Conservation (phyloP, 148 eudicot genomes). For the Fagopyrum homotropicum region DNA sequence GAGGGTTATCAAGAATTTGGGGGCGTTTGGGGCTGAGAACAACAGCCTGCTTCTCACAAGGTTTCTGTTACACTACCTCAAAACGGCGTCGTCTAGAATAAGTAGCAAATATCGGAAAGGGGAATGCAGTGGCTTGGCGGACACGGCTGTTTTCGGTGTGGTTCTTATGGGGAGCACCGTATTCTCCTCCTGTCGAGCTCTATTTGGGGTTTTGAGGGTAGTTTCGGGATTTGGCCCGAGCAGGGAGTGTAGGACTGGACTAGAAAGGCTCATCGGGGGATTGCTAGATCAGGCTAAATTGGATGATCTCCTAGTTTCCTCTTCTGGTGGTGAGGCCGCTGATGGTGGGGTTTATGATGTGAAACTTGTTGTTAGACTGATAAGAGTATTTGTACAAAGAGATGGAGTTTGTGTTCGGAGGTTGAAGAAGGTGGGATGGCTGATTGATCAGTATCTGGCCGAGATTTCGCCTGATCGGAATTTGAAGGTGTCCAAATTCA, state of each 20-base stretch:
- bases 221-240: conserved; percentile 45
- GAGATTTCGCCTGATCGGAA: conserved; percentile 82
- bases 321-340: conserved; percentile 3
- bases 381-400: conserved; percentile 51
- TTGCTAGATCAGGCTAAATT: conserved; percentile 58
- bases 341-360: conserved; percentile 67
- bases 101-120: conserved; percentile 9
- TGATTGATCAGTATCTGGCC: conserved; percentile 65
- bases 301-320: conserved; percentile 58
- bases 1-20: conserved; percentile 39
- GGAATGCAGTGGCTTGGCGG: conserved; percentile 52
- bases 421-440: conserved; percentile 50
- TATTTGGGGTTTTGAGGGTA: conserved; percentile 50
- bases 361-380: conserved; percentile 57
- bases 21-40: conserved; percentile 52
- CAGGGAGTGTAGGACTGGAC: conserved; percentile 34
- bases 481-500: conserved; percentile 60
- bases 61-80: conserved; percentile 66
- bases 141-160: conserved; percentile 61
- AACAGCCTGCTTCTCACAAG: conserved; percentile 56
- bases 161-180: conserved; percentile 38
- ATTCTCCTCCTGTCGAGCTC: conserved; percentile 62
- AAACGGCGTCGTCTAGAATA: conserved; percentile 22
- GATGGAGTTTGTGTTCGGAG: conserved; percentile 27
- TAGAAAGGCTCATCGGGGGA: conserved; percentile 55